Evolutionary conservation across 495 filamentous ascomycete genomes (phyloP).

Genomic region (Hyaloscypha hepaticicola): DNA sequence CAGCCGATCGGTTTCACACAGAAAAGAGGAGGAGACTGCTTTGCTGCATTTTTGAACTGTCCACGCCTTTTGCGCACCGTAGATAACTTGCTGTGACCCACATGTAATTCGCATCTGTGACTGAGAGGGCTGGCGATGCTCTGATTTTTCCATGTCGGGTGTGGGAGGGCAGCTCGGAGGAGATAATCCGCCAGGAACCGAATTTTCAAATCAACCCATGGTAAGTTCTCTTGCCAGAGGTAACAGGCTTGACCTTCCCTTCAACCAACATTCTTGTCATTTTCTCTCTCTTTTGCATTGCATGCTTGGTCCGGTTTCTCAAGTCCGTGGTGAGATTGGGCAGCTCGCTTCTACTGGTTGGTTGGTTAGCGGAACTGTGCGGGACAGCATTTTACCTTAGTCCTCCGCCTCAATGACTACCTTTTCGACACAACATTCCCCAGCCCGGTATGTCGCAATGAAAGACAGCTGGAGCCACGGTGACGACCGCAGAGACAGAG

Average conservation of each 20-base stretch:
- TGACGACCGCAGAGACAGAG: conserved; percentile 36
- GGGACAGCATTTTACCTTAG: background rate
- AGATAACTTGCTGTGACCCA: conserved; percentile 34
- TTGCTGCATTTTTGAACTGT: background rate
- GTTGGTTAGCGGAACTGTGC: background rate
- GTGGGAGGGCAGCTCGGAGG: background rate
- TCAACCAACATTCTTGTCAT: background rate
- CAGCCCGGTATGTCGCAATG: conserved; percentile 35
- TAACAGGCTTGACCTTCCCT: conserved; percentile 1
- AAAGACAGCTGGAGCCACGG: conserved; percentile 37
- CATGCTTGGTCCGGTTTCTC: background rate
- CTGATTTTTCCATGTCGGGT: background rate
- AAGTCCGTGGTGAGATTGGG: background rate
- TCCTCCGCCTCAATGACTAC: background rate
- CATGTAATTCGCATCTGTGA: conserved; percentile 17
- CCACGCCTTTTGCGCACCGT: conserved; percentile 26
- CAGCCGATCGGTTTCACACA: background rate
- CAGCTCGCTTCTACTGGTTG: background rate
- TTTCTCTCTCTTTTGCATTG: background rate
- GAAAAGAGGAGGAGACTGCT: background rate
- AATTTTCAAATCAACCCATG: background rate
- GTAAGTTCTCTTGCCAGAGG: conserved; percentile 21
- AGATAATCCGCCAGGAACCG: background rate
- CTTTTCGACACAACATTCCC: conserved; percentile 23
- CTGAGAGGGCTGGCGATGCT: background rate